A percentile compares a stretch with the other conserved stretches of the same genome.
These are phyloP conservation scores for Lecanosticta acicola DNA, from an alignment of 2,329 filamentous ascomycete genomes.

Conservation along the genomic window DNA sequence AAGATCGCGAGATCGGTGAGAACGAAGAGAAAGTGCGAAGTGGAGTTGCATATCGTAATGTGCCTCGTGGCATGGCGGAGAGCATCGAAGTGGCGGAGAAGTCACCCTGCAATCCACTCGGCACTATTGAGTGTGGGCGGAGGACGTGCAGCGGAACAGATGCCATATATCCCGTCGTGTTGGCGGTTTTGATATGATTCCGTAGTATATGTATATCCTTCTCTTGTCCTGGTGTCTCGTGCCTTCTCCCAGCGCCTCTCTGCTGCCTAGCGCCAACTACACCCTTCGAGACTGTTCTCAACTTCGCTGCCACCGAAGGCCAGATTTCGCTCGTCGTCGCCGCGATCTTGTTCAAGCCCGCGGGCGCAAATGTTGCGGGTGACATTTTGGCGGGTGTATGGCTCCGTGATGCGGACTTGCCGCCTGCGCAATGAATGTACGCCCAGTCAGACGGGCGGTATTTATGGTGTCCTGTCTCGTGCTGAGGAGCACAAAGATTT, in stretches of 20 bases:
- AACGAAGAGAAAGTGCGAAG: constrained; percentile 26
- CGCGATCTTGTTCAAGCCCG: constrained; percentile 1
- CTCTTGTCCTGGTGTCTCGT: not conserved
- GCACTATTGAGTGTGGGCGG: not conserved
- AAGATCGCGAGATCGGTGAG: constrained; percentile 28
- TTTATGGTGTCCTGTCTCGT: not conserved
- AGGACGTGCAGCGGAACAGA: constrained; percentile 10
- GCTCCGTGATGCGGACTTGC: constrained; percentile 4
- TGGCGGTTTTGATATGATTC: constrained; percentile 4
- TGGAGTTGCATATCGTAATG: constrained; percentile 32
- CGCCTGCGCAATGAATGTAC: constrained; percentile 1
- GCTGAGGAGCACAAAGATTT: not conserved
- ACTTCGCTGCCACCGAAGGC: not conserved
- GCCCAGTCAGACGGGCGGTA: not conserved
- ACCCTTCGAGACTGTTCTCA: not conserved
- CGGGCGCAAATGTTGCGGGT: not conserved
- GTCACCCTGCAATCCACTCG: constrained; percentile 7
- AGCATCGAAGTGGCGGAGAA: constrained; percentile 25
- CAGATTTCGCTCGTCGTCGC: constrained; percentile 2
- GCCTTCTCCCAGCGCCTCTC: not conserved
- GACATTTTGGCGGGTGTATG: constrained; percentile 1
- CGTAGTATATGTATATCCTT: not conserved
- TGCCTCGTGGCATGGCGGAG: constrained; percentile 29
- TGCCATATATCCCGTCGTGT: constrained; percentile 21
- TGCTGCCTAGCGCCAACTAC: not conserved